Base-by-base conservation (phyloP, 768 basidiomycete species). In the Naganishia friedmannii region DNA sequence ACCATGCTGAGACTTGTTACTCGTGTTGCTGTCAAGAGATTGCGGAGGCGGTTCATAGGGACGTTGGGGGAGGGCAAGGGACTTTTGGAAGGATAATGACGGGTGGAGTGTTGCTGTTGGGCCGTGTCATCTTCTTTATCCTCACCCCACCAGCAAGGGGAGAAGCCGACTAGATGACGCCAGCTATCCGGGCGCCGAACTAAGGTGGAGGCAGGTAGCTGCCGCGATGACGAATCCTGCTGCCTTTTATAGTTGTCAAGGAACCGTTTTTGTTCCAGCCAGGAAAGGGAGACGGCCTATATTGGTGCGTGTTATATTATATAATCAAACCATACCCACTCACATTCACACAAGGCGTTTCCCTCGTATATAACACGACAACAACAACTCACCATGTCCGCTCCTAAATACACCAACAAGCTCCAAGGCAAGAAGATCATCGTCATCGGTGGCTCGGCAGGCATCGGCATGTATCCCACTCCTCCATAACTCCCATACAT, bases 391-490 rank as follows among this genome's bases (percentile, higher is more conserved):
- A 63, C 3, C 4, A 63, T 63, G 60, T 26, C 60, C 37, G 39
- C 42, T 28, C 60, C 39, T 21, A 63, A 63, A 28, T 63, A 63
- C 26, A 63, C 42, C 23, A 63, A 63, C 60, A 63, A 63, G 42
- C 60, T 63, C 10, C 60, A 63, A 28, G 23, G 26, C 37, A 63
- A 63, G 42, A 63, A 63, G 19, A 29, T 63, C 7, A 42, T 63
- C 60, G 60, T 63, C 39, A 63, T 63, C 60, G 60, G 60, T 23
- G 60, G 60, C 2, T 63, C 60, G 26, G 60, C 60, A 13, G 60
- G 60, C 60, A 42, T 63, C 60, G 60, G 60, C 34, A 17, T n/a
- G 60, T 46, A 10, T 29, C 39, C 23, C 34, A n/a, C 34, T 2
- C 57, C 32, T 15, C n/a, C 54, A 37, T 37, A n/a, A n/a, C n/a